A percentile compares a stretch with the other conserved stretches of the same genome.
Conservation (phyloP, 163 green algal genomes). For the Prototheca cutis region DNA sequence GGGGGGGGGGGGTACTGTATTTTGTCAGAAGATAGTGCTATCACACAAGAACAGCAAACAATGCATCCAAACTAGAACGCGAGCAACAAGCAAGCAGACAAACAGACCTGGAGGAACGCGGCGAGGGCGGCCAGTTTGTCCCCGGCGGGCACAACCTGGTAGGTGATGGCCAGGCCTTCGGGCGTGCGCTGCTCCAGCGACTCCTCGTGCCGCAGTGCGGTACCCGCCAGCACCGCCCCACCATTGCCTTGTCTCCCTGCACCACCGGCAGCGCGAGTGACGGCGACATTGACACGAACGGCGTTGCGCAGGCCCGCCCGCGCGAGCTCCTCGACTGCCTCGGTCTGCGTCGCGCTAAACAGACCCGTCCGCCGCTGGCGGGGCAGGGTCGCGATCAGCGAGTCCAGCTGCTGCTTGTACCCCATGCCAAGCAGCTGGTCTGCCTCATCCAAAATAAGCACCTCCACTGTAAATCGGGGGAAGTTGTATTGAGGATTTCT, state of each 20-base stretch:
- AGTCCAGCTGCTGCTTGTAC: conserved; percentile 98
- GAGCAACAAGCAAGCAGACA: too few species aligned
- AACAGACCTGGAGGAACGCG: conserved; percentile 22
- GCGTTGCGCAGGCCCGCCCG: conserved; percentile 83
- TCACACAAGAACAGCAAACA: too few species aligned
- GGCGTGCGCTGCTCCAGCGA: conserved; percentile 57
- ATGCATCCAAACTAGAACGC: too few species aligned
- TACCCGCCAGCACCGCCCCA: conserved; percentile 9
- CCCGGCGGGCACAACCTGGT: conserved; percentile 94
- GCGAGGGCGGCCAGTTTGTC: conserved; percentile 94
- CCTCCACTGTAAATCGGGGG: conserved; percentile 36
- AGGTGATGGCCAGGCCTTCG: conserved; percentile 92
- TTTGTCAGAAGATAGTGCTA: neutral
- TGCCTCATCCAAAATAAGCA: conserved; percentile 95
- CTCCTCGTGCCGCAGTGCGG: neutral
- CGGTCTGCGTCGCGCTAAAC: conserved; percentile 98
- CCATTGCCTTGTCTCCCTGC: neutral
- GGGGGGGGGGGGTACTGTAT: neutral
- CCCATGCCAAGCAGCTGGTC: conserved; percentile 99
- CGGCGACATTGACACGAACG: conserved; percentile 85
- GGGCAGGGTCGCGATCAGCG: conserved; percentile 82
- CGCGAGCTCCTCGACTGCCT: conserved; percentile 94
- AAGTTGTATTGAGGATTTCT: too few species aligned
- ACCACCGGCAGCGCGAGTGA: neutral
- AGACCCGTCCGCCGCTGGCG: conserved; percentile 85